These are phyloP conservation scores for Carex myosuroides DNA, from an alignment of 176 grass and related monocot species.

Conservation along the genomic window DNA sequence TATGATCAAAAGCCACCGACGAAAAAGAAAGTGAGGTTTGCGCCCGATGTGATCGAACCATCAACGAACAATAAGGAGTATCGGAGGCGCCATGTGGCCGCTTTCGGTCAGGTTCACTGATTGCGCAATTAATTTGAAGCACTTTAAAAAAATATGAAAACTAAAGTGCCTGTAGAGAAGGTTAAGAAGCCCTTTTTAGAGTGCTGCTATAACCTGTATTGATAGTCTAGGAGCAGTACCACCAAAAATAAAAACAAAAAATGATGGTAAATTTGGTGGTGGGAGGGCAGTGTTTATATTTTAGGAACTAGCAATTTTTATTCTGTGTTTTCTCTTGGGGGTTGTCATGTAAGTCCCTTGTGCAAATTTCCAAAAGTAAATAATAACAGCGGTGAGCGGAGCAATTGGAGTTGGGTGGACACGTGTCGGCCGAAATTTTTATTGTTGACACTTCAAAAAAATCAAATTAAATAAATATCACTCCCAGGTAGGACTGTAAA, in stretches of 20 bases:
- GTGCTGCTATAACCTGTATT: constrained; percentile 4
- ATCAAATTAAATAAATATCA: no score
- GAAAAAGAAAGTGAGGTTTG: constrained; percentile 75
- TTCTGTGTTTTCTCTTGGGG: neutral
- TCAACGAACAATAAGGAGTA: constrained; percentile 48
- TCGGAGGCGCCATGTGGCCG: constrained; percentile 22
- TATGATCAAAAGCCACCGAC: neutral
- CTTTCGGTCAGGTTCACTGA: neutral
- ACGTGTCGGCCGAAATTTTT: no score
- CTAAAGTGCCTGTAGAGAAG: neutral
- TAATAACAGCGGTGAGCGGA: neutral
- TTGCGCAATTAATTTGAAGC: neutral
- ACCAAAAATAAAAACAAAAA: neutral
- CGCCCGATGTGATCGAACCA: constrained; percentile 50
- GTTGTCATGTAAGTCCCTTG: neutral
- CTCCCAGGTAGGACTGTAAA: no score
- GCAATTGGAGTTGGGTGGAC: no score
- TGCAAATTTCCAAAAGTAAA: constrained; percentile 3
- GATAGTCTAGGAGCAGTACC: neutral
- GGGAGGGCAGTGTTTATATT: neutral
- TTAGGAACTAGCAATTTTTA: neutral
- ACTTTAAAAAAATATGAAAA: neutral
- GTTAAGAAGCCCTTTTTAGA: constrained; percentile 17
- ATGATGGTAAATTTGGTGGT: neutral
- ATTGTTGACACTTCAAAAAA: no score